Conservation (phyloP, 2,329 filamentous ascomycete genomes). For the Ophiognomonia clavigignenti-juglandacearum region DNA sequence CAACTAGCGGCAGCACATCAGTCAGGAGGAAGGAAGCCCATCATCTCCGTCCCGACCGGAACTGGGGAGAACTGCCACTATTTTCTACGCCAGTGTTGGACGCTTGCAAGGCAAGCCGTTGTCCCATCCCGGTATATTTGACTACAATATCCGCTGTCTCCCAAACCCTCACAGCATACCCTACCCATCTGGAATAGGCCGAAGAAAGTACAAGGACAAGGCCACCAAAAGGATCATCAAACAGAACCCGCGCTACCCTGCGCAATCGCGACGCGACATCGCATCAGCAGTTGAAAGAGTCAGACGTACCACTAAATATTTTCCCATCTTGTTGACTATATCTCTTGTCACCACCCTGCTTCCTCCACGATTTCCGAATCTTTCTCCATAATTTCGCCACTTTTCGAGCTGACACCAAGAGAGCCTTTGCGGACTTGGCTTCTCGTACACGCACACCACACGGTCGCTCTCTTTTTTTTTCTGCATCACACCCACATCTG, state of each 20-base stretch:
- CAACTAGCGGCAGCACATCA: slow-evolving; percentile 12
- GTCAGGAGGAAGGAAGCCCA: slow-evolving; percentile 6
- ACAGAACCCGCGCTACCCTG: slow-evolving; percentile 9
- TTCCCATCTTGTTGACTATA: not conserved
- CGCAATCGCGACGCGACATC: slow-evolving; percentile 18
- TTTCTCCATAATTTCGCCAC: slow-evolving; percentile 10
- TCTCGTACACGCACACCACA: slow-evolving; percentile 1
- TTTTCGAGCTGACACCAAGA: slow-evolving; percentile 7
- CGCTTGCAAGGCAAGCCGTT: slow-evolving; percentile 16
- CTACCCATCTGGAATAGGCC: not conserved
- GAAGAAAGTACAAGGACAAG: slow-evolving; percentile 1
- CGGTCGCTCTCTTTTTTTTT: not conserved
- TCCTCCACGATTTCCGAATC: not conserved
- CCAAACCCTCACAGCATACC: not conserved
- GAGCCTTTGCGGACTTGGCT: not conserved
- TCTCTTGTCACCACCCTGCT: not conserved
- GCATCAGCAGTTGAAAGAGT: too few species aligned
- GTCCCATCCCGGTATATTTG: not conserved
- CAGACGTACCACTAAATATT: slow-evolving; percentile 1
- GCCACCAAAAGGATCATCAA: not conserved
- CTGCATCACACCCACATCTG: slow-evolving; percentile 7
- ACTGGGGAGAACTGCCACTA: not conserved
- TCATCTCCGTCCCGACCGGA: slow-evolving; percentile 3
- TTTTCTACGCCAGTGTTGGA: too few species aligned
- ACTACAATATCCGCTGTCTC: not conserved